A percentile compares a stretch with the other conserved stretches of the same genome.
phyloP scores from a whole-genome alignment of 805 yeast species.

The Candida jianshihensis region DNA sequence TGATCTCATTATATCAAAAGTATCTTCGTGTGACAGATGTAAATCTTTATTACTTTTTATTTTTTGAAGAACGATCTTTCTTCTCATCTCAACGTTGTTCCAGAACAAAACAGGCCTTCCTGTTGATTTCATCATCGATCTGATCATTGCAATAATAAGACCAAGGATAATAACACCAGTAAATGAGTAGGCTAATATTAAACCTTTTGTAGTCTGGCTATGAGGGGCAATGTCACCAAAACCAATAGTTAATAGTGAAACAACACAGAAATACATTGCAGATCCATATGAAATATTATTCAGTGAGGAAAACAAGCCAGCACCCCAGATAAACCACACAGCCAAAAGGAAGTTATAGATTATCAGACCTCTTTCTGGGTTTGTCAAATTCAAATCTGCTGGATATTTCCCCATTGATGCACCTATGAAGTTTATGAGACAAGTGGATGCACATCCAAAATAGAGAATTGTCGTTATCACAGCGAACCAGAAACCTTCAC shows the following conservation, averaged over 20 bases:
- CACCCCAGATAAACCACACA: conserved; percentile 68
- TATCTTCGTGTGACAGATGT: conserved; percentile 33
- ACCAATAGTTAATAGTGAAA: conserved; percentile 74
- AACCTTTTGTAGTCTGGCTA: conserved; percentile 45
- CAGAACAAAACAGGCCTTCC: conserved; percentile 59
- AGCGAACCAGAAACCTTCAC: conserved; percentile 80
- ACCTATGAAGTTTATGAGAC: conserved; percentile 57
- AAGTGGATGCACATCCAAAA: conserved; percentile 44
- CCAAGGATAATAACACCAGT: conserved; percentile 71
- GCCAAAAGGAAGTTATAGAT: conserved; percentile 58
- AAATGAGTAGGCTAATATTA: conserved; percentile 56
- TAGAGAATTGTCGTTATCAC: conserved; percentile 59
- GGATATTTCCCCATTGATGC: conserved; percentile 54
- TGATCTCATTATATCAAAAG: conserved; percentile 50
- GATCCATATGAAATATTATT: conserved; percentile 49
- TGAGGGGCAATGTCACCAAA: conserved; percentile 66
- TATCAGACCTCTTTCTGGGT: conserved; percentile 68
- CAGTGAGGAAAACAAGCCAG: conserved; percentile 45
- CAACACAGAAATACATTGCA: conserved; percentile 67
- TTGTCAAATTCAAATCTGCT: conserved; percentile 59
- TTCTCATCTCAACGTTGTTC: conserved; percentile 50
- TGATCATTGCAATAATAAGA: conserved; percentile 60
- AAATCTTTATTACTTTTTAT: conserved; percentile 6
- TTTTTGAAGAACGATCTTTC: conserved; percentile 31
- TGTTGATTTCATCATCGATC: conserved; percentile 55